Base-by-base conservation (phyloP, 768 basidiomycete genomes). In the Atractiella rhizophila region DNA sequence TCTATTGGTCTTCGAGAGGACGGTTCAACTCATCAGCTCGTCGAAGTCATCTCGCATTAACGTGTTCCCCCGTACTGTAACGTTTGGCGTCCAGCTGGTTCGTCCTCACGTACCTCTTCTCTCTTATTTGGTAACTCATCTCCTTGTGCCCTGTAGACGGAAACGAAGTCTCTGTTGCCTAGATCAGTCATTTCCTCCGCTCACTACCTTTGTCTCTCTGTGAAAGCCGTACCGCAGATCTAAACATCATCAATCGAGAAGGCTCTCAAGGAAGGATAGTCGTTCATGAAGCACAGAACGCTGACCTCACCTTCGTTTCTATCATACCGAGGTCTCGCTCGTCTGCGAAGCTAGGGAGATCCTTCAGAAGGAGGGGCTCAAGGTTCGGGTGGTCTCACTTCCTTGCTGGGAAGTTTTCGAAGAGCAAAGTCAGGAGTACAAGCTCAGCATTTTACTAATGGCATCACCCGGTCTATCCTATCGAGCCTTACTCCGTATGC, bases 121-220 rank as follows among this genome's bases (percentile, higher is more conserved):
- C n/a, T n/a, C 45, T 32, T 35, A 27, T 32, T 5, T 18, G 32
- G 20, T 9, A 15, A 9, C 18, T 24, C 19, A n/a, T 28, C 5
- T 19, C 29, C 43, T 27, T 37, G 18, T 76, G 76, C 74, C 80
- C 81, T 5, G 81, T 82, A 21, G 83, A 91, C 57, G 85, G 86
- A 26, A 88, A 91, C 59, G 86, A 94, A 66, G 85, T 81, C n/a
- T 83, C 80, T 18, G 85, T 83, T 18, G 69, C 85, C 15, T 91
- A 91, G 65, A 59, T 70, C 45, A 70, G 74, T 42, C 76, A 82
- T 34, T 60, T 94, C 51, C 65, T 68, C n/a, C n/a, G n/a, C n/a
- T n/a, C n/a, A n/a, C n/a, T n/a, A n/a, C n/a, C 64, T 82, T 43
- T 39, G 40, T 35, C 48, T 54, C 39, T 80, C 81, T 40, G 71